A percentile compares a stretch with the other conserved stretches of the same genome.
phyloP scores from a whole-genome alignment of 129 eudicot genomes.

The Artemisia argyi region DNA sequence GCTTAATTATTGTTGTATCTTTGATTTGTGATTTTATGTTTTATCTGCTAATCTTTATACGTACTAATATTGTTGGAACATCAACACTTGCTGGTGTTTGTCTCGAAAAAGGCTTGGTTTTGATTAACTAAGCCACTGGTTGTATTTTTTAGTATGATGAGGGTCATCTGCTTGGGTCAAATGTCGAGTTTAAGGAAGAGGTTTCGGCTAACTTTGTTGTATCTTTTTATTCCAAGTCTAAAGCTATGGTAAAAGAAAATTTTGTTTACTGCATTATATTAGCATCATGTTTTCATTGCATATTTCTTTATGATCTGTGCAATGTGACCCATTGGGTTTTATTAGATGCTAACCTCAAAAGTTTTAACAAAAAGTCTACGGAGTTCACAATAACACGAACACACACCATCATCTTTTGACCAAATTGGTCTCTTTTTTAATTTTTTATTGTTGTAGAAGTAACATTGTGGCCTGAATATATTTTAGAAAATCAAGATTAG shows the following conservation, averaged over 20 bases:
- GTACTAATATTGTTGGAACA: conserved; percentile 67
- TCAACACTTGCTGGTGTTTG: conserved; percentile 68
- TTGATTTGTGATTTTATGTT: not conserved
- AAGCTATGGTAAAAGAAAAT: conserved; percentile 60
- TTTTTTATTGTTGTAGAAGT: no score
- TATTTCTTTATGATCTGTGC: not conserved
- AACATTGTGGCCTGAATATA: no score
- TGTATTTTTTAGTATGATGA: conserved; percentile 71
- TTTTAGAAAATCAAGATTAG: no score
- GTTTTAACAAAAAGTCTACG: no score
- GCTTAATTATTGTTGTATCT: not conserved
- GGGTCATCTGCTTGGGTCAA: conserved; percentile 41
- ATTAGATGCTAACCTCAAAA: no score
- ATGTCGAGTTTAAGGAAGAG: no score
- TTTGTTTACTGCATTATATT: not conserved
- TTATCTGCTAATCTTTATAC: not conserved
- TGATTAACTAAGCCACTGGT: conserved; percentile 69
- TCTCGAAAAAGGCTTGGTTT: conserved; percentile 53
- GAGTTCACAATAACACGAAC: no score
- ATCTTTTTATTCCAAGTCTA: no score
- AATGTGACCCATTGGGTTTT: no score
- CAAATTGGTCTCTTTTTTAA: no score
- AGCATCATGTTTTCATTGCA: not conserved
- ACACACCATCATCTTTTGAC: no score
- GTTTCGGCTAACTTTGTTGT: no score